These are phyloP conservation scores for Coemansia sp. DNA, from an alignment of 192 early-diverging fungal species.

Conservation along the genomic window DNA sequence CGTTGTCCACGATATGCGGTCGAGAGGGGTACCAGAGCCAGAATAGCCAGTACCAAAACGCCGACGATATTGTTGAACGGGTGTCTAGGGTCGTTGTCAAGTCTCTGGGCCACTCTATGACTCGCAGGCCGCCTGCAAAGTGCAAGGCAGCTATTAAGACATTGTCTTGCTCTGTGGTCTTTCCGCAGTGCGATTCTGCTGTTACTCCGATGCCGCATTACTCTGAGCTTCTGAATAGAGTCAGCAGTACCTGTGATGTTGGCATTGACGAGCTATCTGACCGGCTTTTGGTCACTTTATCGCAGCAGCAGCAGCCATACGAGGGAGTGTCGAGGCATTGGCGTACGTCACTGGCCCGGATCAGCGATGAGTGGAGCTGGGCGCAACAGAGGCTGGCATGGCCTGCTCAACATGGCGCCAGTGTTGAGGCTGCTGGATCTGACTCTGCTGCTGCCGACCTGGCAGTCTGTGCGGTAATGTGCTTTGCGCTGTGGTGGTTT, in stretches of 20 bases:
- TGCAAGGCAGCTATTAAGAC: conserved; percentile 20
- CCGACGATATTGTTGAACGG: conserved; percentile 20
- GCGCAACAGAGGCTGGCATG: neutral
- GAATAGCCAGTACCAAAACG: conserved; percentile 5
- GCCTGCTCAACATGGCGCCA: neutral
- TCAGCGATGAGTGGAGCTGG: neutral
- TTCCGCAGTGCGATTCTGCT: conserved; percentile 5
- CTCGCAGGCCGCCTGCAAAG: neutral
- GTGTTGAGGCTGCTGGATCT: neutral
- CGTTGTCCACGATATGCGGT: conserved; percentile 17
- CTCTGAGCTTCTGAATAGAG: conserved; percentile 26
- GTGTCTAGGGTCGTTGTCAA: neutral
- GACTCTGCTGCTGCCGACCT: neutral
- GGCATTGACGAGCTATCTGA: conserved; percentile 24
- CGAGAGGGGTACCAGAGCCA: neutral
- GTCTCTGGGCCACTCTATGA: neutral
- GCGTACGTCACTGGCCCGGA: neutral
- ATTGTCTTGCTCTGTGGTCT: conserved; percentile 33
- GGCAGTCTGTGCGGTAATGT: conserved; percentile 14
- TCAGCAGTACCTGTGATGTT: conserved; percentile 21
- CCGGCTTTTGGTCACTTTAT: conserved; percentile 11
- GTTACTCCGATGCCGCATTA: conserved; percentile 14
- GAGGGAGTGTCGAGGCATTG: neutral
- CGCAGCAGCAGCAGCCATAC: neutral
- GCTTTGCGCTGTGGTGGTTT: conserved; percentile 18